Evolutionary conservation across 1,139 yeast genomes (phyloP).

Genomic region (Sugiyamaella japonica): DNA sequence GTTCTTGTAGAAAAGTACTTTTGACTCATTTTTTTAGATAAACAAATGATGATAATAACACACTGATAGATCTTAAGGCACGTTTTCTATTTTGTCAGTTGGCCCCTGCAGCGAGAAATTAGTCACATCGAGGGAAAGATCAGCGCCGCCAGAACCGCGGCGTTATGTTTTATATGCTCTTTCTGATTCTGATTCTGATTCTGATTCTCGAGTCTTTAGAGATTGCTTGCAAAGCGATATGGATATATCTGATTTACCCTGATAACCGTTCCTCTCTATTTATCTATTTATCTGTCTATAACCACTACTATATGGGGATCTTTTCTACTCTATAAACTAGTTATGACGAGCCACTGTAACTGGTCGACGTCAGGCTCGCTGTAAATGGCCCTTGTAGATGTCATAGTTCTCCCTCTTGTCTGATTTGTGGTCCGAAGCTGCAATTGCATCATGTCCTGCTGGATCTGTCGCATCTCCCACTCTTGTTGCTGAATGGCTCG

Average conservation of each 20-base stretch:
- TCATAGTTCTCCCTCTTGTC: background rate
- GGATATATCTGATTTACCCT: too few relatives aligned
- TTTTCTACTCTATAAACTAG: background rate
- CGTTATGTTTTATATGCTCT: too few relatives aligned
- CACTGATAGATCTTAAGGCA: background rate
- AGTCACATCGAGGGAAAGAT: background rate
- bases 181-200: too few relatives aligned
- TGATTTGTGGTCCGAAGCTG: background rate
- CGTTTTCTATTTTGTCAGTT: background rate
- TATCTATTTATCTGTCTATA: too few relatives aligned
- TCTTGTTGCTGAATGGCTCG: constrained; percentile 4
- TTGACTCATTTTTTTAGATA: constrained; percentile 21
- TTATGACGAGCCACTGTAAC: background rate
- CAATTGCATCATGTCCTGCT: constrained; percentile 6
- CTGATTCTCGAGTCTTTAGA: too few relatives aligned
- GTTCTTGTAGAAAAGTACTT: constrained; percentile 87
- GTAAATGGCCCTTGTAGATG: too few relatives aligned
- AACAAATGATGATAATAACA: too few relatives aligned
- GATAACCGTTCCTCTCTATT: too few relatives aligned
- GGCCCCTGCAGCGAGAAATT: background rate
- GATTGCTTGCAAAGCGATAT: too few relatives aligned
- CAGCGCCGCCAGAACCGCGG: too few relatives aligned
- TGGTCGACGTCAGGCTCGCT: background rate
- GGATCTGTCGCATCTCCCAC: constrained; percentile 3
- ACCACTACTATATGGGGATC: too few relatives aligned